Percentiles rank a stretch among this genome's conserved stretches.
Evolutionary conservation across 768 basidiomycete genomes (phyloP).

Genomic region (Pleurotus sapidus): DNA sequence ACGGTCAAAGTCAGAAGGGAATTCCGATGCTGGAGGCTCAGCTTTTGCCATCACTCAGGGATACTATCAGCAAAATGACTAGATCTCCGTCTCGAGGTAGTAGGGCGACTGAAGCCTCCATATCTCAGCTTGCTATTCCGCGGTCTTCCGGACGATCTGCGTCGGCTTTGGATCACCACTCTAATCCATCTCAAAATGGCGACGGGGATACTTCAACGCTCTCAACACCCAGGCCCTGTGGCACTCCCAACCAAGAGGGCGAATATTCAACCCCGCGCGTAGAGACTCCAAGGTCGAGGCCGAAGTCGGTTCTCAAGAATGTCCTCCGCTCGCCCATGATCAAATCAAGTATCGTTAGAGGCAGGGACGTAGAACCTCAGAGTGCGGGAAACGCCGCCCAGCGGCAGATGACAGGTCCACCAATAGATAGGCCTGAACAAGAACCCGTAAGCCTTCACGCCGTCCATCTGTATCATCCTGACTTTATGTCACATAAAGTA

Average conservation of each 20-base stretch:
- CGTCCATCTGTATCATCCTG: no score
- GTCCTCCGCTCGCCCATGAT: constrained; percentile 34
- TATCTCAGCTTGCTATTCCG: not conserved
- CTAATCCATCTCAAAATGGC: not conserved
- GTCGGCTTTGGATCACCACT: not conserved
- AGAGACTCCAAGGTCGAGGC: constrained; percentile 19
- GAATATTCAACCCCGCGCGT: not conserved
- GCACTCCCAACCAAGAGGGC: no score
- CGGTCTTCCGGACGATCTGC: constrained; percentile 9
- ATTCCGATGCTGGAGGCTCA: constrained; percentile 64
- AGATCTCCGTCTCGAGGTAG: constrained; percentile 37
- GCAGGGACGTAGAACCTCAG: not conserved
- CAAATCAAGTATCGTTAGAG: constrained; percentile 16
- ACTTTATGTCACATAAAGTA: no score
- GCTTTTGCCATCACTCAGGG: constrained; percentile 65
- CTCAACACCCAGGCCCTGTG: no score
- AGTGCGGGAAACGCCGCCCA: constrained; percentile 18
- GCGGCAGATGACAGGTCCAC: constrained; percentile 27
- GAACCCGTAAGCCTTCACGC: no score
- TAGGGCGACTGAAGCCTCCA: not conserved
- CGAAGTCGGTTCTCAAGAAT: constrained; percentile 34
- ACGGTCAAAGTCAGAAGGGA: constrained; percentile 39
- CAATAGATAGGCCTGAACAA: constrained; percentile 9
- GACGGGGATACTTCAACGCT: no score
- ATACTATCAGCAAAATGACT: constrained; percentile 77